Base-by-base conservation (phyloP, 2,329 filamentous ascomycete species). In the Waltergamsia citrina region DNA sequence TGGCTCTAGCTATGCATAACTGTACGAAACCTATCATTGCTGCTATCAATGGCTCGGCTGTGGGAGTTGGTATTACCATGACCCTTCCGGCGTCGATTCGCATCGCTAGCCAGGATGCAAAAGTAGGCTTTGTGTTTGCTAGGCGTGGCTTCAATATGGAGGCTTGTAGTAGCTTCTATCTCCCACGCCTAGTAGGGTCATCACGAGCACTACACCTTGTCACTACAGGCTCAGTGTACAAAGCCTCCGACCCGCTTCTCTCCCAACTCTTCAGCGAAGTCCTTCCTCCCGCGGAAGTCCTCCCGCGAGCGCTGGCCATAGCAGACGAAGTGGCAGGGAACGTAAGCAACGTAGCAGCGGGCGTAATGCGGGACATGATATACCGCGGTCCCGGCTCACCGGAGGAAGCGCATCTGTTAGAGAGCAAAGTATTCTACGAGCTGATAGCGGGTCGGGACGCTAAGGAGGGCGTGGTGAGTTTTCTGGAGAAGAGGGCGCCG, bases 71-170 rank as follows among this genome's bases (percentile, higher is more conserved):
- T 17, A 70, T 78, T 43, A 78, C 74, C 24, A 73, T 77, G 67
- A 73, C 72, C 20, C 60, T 78, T 4, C 64, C 74, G 2, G 68
- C 67, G 34, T 63, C 62, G 32, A 62, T 73, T 34, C 60, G 68
- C 33, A 46, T 80, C 41, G 73, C 62, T 26, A 74, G 71, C 42
- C 51, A 58, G 26, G 56, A 60, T 9, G 77, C 80, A 3, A 81
- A 81, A 49, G 71, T 86, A 41, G 82, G 81, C 34, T 84, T 86
- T 50, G 80, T 85, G 14, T 88, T 87, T 53, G 67, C 71, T 17
- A 70, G 80, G 18, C 67, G 81, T 28, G 82, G 81, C 2, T 65
- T 87, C 46, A 66, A 75, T 38, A 79, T 83, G 71, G 83, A 88
- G 55, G 81, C 78, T 1, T 79, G 73, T 48, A 76, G 69, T 33